Evolutionary conservation across 306 rosid genomes (phyloP).

Genomic region (Senna tora): DNA sequence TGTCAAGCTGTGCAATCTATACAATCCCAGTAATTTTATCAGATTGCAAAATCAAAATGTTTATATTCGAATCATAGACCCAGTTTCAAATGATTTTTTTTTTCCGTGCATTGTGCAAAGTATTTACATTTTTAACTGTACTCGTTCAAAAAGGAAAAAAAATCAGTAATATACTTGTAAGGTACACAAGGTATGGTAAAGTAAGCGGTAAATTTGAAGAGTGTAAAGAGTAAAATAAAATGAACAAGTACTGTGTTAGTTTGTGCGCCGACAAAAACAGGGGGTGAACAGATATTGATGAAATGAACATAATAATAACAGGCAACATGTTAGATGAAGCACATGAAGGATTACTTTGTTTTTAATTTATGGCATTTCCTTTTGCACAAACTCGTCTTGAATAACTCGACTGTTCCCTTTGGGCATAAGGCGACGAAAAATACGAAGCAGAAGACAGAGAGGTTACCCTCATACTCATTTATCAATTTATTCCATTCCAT

Average conservation of each 20-base stretch:
- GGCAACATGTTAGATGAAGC: background rate
- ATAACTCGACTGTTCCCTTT: background rate
- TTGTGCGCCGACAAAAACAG: constrained; percentile 10
- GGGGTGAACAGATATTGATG: background rate
- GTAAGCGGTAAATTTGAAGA: background rate
- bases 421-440: constrained; percentile 16
- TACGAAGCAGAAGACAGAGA: constrained; percentile 31
- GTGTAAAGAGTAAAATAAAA: no score
- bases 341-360: background rate
- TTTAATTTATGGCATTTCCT: background rate
- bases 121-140: no score
- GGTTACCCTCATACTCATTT: constrained; percentile 4
- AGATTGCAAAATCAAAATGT: no score
- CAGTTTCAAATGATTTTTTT: no score
- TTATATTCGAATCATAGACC: no score
- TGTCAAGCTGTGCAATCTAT: no score
- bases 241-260: background rate
- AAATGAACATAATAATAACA: background rate
- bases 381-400: background rate
- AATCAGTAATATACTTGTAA: no score
- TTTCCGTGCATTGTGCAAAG: no score
- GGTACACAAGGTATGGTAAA: background rate
- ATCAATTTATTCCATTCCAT: constrained; percentile 41
- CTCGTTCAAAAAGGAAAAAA: background rate
- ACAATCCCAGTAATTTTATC: no score